Conservation (phyloP, 2,329 filamentous ascomycete genomes). For the Calonectria pseudoturangicola region DNA sequence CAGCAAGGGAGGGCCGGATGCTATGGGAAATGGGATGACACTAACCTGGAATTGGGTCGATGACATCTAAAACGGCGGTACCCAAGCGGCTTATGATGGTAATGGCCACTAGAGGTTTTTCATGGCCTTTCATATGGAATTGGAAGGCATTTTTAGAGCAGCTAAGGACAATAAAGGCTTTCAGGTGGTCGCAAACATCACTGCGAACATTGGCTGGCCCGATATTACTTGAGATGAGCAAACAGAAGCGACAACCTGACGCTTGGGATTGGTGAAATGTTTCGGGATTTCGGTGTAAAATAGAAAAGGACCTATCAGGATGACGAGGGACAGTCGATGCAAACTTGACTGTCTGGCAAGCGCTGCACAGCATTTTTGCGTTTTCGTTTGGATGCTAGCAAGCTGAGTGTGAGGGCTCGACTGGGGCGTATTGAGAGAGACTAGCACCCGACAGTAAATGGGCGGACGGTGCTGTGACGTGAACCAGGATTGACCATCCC, state of each 20-base stretch:
- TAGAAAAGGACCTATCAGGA: background rate
- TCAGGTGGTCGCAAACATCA: background rate
- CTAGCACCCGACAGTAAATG: background rate
- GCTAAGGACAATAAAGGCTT: conserved; percentile 8
- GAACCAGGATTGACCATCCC: too few species aligned
- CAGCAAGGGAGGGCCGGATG: too few species aligned
- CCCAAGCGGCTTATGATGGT: conserved; percentile 7
- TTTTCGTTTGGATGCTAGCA: background rate
- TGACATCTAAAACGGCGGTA: background rate
- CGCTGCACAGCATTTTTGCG: conserved; percentile 12
- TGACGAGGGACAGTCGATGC: background rate
- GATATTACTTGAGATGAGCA: conserved; percentile 4
- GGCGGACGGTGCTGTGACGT: too few species aligned
- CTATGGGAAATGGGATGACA: too few species aligned
- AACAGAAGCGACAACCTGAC: conserved; percentile 20
- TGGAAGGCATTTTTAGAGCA: background rate
- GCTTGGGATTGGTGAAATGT: background rate
- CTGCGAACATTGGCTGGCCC: background rate
- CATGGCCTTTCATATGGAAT: fast-evolving
- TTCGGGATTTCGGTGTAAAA: conserved; percentile 5
- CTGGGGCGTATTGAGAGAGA: too few species aligned
- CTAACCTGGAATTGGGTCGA: conserved; percentile 24
- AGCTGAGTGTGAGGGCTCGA: background rate
- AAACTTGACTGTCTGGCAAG: conserved; percentile 12
- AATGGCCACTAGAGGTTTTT: background rate